phyloP scores from a whole-genome alignment of 2,329 filamentous ascomycete species.

The Calonectria hongkongensis region DNA sequence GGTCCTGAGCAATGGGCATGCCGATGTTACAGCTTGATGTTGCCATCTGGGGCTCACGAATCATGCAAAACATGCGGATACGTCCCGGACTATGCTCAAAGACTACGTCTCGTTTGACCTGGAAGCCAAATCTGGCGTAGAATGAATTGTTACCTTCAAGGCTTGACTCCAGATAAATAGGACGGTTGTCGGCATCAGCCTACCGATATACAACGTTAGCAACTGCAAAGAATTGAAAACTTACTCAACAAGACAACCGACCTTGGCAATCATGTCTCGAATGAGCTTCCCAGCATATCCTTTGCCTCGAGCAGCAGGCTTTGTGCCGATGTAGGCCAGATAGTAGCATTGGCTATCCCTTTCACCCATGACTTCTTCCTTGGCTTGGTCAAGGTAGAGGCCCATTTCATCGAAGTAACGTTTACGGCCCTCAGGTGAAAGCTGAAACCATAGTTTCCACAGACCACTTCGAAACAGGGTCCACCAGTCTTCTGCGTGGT shows the following conservation, averaged over 20 bases:
- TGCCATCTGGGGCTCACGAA: slow-evolving; percentile 77
- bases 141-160: slow-evolving; percentile 80
- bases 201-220: slow-evolving; percentile 52
- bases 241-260: slow-evolving; percentile 59
- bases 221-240: background rate
- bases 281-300: slow-evolving; percentile 85
- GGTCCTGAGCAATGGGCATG: background rate
- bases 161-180: slow-evolving; percentile 88
- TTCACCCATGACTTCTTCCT: slow-evolving; percentile 79
- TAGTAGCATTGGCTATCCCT: slow-evolving; percentile 84
- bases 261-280: slow-evolving; percentile 79
- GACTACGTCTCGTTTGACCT: slow-evolving; percentile 77
- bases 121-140: slow-evolving; percentile 86
- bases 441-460: slow-evolving; percentile 85
- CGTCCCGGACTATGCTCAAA: slow-evolving; percentile 75
- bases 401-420: slow-evolving; percentile 88
- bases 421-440: slow-evolving; percentile 81
- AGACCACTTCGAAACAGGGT: slow-evolving; percentile 84
- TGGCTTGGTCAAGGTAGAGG: slow-evolving; percentile 83
- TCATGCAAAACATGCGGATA: slow-evolving; percentile 86
- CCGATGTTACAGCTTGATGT: slow-evolving; percentile 50
- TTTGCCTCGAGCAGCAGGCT: slow-evolving; percentile 80
- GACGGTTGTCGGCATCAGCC: slow-evolving; percentile 80
- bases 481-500: slow-evolving; percentile 83
- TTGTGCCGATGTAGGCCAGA: slow-evolving; percentile 88